Conservation (phyloP, 768 basidiomycete species). For the Hortiboletus campestris region DNA sequence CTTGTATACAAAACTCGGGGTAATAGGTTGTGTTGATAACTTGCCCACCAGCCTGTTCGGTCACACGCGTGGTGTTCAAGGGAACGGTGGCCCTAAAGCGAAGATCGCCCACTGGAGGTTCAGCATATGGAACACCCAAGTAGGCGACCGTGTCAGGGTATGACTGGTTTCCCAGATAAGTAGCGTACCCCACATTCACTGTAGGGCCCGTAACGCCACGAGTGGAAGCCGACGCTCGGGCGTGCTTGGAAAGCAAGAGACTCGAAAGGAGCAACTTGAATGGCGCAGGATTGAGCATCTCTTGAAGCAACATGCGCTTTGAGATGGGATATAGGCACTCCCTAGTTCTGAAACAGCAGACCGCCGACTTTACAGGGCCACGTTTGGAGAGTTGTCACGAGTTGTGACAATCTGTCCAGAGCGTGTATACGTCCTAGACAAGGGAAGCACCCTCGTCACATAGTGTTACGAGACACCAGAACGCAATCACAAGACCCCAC, state of each 20-base stretch:
- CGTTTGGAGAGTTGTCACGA: neutral
- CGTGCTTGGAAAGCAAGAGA: slow-evolving; percentile 21
- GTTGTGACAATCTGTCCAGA: neutral
- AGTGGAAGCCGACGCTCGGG: slow-evolving; percentile 4
- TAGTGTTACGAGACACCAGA: neutral
- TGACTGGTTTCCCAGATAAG: slow-evolving; percentile 52
- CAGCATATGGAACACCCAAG: slow-evolving; percentile 47
- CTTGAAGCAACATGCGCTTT: neutral
- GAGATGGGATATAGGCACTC: neutral
- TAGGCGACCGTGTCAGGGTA: slow-evolving; percentile 55
- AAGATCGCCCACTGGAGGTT: slow-evolving; percentile 41
- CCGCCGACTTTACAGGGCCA: neutral
- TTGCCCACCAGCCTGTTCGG: slow-evolving; percentile 32
- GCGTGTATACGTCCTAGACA: neutral
- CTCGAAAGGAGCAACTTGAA: slow-evolving; percentile 10
- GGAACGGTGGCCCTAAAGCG: slow-evolving; percentile 50
- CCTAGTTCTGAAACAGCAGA: neutral
- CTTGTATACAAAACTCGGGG: slow-evolving; percentile 61
- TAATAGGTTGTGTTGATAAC: slow-evolving; percentile 53
- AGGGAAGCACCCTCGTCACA: neutral
- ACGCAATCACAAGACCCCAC: neutral
- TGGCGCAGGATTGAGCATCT: neutral
- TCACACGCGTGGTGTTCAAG: slow-evolving; percentile 47
- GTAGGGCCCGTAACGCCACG: slow-evolving; percentile 25
- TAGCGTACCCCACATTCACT: slow-evolving; percentile 58